Evolutionary conservation across 306 rosid genomes (phyloP).

Genomic region (Sechiopsis laciniata): DNA sequence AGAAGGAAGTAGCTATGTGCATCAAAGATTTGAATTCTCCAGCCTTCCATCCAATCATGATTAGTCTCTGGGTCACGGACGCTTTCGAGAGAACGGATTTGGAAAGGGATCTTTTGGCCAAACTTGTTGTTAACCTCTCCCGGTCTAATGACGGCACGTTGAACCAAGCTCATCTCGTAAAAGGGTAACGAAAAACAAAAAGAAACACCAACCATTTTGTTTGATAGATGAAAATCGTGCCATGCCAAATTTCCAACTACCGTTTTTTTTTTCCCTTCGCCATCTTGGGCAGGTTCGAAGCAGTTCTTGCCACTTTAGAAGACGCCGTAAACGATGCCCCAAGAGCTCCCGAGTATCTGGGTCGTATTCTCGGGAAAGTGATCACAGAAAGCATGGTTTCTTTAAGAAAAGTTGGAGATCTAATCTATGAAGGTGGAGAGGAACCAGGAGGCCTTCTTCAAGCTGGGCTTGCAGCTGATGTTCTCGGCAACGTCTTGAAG

Average conservation of each 20-base stretch:
- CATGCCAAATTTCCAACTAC: neutral
- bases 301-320: constrained; percentile 57
- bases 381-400: constrained; percentile 49
- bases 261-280: neutral
- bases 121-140: constrained; percentile 55
- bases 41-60: constrained; percentile 73
- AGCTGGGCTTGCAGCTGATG: constrained; percentile 69
- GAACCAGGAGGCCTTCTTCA: constrained; percentile 55
- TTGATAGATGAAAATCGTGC: neutral
- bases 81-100: constrained; percentile 75
- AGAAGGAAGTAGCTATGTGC: constrained; percentile 61
- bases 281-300: constrained; percentile 49
- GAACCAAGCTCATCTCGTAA: constrained; percentile 50
- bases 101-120: constrained; percentile 66
- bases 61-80: constrained; percentile 72
- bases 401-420: constrained; percentile 53
- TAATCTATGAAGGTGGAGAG: constrained; percentile 67
- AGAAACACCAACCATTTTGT: constrained; percentile 4
- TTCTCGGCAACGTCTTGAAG: constrained; percentile 66
- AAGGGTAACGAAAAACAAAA: constrained; percentile 47
- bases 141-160: constrained; percentile 45
- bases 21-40: constrained; percentile 70
- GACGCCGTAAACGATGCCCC: constrained; percentile 88
- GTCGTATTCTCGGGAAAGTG: constrained; percentile 46
- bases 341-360: constrained; percentile 74